phyloP scores from a whole-genome alignment of 225 moss, liverwort and hornwort genomes.

The Pleurozium schreberi region DNA sequence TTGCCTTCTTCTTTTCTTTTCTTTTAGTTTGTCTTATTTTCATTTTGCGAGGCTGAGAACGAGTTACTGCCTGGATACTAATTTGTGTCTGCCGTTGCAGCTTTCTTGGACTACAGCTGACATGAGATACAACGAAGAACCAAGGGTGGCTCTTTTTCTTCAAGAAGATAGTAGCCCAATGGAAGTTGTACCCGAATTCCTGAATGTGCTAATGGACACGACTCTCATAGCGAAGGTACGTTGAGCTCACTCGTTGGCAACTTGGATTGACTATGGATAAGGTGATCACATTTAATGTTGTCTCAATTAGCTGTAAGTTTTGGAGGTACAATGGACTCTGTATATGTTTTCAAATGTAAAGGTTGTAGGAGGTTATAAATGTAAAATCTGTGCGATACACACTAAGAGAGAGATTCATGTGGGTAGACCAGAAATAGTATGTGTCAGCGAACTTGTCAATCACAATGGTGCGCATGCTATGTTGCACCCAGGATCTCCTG shows the following conservation, averaged over 20 bases:
- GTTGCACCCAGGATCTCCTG: constrained; percentile 3
- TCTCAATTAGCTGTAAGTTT: not conserved
- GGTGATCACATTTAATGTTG: not conserved
- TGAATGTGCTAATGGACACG: constrained; percentile 23
- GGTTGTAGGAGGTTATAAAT: not conserved
- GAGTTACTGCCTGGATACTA: not conserved
- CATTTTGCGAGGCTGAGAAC: not conserved
- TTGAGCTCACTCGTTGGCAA: not conserved
- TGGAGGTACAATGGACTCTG: not conserved
- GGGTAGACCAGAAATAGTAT: not conserved
- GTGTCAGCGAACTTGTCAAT: not conserved
- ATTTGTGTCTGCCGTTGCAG: not conserved
- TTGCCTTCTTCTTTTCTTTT: not conserved
- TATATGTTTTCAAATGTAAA: not conserved
- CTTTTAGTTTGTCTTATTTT: not conserved
- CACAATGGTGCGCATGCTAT: not conserved
- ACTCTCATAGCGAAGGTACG: constrained; percentile 22
- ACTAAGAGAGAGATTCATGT: not conserved
- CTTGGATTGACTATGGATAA: not conserved
- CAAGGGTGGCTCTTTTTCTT: constrained; percentile 12
- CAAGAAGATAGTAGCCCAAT: constrained; percentile 2
- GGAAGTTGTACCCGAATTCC: constrained; percentile 21
- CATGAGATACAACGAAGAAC: not conserved
- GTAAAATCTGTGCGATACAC: not conserved
- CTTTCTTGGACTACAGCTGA: constrained; percentile 36